phyloP scores from a whole-genome alignment of 106 monocot species.

The Alisma plantagoaquatica region DNA sequence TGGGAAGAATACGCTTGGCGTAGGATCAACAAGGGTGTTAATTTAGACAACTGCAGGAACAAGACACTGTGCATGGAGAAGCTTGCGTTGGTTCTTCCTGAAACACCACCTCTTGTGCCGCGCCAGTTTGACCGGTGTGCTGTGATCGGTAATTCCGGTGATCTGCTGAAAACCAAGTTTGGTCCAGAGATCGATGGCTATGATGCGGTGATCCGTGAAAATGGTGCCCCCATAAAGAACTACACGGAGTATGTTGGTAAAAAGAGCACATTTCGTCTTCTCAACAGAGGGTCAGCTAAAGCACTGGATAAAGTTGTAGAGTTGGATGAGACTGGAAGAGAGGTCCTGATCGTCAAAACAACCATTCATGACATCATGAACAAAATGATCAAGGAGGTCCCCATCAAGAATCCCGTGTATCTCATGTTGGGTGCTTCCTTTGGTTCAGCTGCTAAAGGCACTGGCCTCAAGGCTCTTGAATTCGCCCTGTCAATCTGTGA shows the following conservation, averaged over 20 bases:
- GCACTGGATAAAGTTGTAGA: conserved; percentile 98
- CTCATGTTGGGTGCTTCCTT: conserved; percentile 95
- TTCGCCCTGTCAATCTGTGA: conserved; percentile 94
- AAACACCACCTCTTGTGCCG: conserved; percentile 69
- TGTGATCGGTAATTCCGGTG: conserved; percentile 97
- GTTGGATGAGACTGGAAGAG: conserved; percentile 64
- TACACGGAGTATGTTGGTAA: conserved; percentile 79
- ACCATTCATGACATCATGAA: conserved; percentile 99
- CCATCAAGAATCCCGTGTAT: conserved; percentile 59
- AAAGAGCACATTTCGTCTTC: conserved; percentile 93
- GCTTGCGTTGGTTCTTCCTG: conserved; percentile 75
- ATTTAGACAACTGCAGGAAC: conserved; percentile 69
- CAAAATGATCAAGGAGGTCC: conserved; percentile 49
- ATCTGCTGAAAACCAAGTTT: conserved; percentile 93
- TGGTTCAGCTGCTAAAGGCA: conserved; percentile 99
- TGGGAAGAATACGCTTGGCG: conserved; percentile 98
- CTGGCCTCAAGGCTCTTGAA: conserved; percentile 97
- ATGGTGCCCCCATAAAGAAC: conserved; percentile 96
- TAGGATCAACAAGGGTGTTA: conserved; percentile 88
- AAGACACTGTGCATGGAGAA: conserved; percentile 89
- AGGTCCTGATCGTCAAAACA: conserved; percentile 83
- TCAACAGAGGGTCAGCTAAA: conserved; percentile 99
- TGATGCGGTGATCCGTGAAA: conserved; percentile 96
- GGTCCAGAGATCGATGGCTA: conserved; percentile 93
- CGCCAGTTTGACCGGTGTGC: conserved; percentile 85